Base-by-base conservation (phyloP, 768 basidiomycete genomes). In the Xerocomellus chrysenteron region DNA sequence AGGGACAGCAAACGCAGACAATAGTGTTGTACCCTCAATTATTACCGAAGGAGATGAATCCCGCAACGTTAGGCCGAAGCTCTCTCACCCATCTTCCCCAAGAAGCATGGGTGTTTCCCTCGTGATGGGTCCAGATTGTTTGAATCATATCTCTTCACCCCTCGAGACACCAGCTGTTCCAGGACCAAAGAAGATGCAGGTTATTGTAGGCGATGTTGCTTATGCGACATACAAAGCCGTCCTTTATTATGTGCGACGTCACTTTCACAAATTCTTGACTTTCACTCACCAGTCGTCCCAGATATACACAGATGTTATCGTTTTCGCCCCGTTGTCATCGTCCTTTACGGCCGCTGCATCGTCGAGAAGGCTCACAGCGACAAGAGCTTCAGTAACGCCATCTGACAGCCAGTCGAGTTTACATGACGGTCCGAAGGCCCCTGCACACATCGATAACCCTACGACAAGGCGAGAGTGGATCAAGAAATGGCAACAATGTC, bases 241-340 rank as follows among this genome's bases (percentile, higher is more conserved):
- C 28, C 74, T 94, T 13, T 93, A 92, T 73, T 94, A 92, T 71
- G 91, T 91, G 63, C 72, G 81, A 69, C 11, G 1, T 45, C 30
- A 26, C 21, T 12, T 40, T 42, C 19, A 36, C 21, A 14, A 21
- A 13, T 49, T 3, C 52, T 52, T 55, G 39, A 51, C 14, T 41
- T 28, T n/a, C 5, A 33, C 55, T 62, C 43, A 67, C 39, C 13
- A 13, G 5, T 37, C 12, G 11, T 45, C 41, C 4, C 61, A 92
- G 92, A 75, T 94, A 26, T 95, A 94, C 68, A 94, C 92, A 16
- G 90, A 93, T 64, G 80, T 80, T 28, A 88, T 94, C 59, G 80
- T 86, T 30, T 94, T 94, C 61, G 90, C 93, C 0, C 92, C 92
- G 0, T 74, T 94, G 17, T 84, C 90, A 0, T 94, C 93, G 7